Evolutionary conservation across 805 yeast species (phyloP).

Genomic region (Lipomyces orientalis): DNA sequence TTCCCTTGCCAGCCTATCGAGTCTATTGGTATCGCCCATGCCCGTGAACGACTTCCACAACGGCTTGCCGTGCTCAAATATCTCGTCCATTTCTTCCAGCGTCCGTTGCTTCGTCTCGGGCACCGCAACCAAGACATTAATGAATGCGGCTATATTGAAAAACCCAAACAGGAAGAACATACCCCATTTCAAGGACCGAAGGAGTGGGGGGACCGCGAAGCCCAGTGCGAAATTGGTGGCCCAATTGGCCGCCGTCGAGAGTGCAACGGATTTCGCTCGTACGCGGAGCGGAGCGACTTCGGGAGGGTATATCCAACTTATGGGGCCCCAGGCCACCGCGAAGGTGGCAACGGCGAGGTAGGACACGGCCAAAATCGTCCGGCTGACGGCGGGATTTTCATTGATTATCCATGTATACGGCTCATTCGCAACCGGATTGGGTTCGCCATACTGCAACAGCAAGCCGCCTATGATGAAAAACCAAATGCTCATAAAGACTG

Average conservation of each 20-base stretch:
- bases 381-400: constrained; percentile 62
- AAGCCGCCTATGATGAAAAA: constrained; percentile 72
- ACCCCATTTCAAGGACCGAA: constrained; percentile 38
- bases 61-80: constrained; percentile 49
- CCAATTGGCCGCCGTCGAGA: constrained; percentile 71
- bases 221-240: constrained; percentile 54
- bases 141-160: constrained; percentile 42
- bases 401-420: constrained; percentile 44
- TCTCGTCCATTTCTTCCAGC: constrained; percentile 12
- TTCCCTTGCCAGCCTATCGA: constrained; percentile 9
- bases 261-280: constrained; percentile 43
- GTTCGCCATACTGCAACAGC: constrained; percentile 44
- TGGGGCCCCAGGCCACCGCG: constrained; percentile 58
- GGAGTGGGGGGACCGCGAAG: constrained; percentile 43
- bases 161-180: constrained; percentile 71
- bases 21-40: background rate
- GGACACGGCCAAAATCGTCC: constrained; percentile 54
- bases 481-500: constrained; percentile 64
- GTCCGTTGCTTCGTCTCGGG: constrained; percentile 88
- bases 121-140: constrained; percentile 63
- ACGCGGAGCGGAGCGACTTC: constrained; percentile 64
- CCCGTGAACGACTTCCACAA: constrained; percentile 11
- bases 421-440: background rate
- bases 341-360: constrained; percentile 65
- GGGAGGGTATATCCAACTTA: constrained; percentile 69